Evolutionary conservation across 176 grass and related monocot species (phyloP).

Genomic region (Aegilops bicornis): DNA sequence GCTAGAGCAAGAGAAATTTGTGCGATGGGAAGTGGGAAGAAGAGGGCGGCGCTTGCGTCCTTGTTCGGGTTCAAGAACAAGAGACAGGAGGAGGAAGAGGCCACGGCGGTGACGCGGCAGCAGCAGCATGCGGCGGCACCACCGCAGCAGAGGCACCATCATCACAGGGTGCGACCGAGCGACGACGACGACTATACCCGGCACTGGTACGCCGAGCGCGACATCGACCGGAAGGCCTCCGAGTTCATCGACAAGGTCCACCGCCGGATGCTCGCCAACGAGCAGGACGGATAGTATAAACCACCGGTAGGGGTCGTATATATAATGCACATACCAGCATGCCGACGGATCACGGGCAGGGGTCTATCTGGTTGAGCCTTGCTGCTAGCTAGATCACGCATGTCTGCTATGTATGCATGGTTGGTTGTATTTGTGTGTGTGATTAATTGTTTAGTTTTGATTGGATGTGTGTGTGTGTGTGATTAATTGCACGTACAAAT

Average conservation of each 20-base stretch:
- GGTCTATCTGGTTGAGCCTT: no score
- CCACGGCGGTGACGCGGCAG: background rate
- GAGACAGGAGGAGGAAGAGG: background rate
- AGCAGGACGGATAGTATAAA: conserved; percentile 21
- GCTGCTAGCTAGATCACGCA: no score
- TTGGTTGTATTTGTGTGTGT: no score
- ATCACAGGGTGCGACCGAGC: conserved; percentile 39
- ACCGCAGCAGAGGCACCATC: background rate
- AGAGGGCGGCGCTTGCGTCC: conserved; percentile 23
- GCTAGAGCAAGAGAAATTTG: background rate
- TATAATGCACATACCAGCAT: background rate
- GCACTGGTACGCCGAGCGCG: conserved; percentile 37
- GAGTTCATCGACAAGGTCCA: conserved; percentile 51
- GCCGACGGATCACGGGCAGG: background rate
- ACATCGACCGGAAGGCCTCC: conserved; percentile 39
- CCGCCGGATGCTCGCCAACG: conserved; percentile 25
- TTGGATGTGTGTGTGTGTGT: no score
- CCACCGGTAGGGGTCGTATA: no score
- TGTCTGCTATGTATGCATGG: no score
- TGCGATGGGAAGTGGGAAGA: conserved; percentile 33
- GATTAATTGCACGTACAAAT: no score
- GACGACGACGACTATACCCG: conserved; percentile 42
- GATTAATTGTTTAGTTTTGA: no score
- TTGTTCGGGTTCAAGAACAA: conserved; percentile 21
- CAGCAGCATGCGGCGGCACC: background rate